Evolutionary conservation across 768 basidiomycete species (phyloP), one percentile per base, ranked within the genome.

Genomic region (Tephrocybe rancida): DNA sequence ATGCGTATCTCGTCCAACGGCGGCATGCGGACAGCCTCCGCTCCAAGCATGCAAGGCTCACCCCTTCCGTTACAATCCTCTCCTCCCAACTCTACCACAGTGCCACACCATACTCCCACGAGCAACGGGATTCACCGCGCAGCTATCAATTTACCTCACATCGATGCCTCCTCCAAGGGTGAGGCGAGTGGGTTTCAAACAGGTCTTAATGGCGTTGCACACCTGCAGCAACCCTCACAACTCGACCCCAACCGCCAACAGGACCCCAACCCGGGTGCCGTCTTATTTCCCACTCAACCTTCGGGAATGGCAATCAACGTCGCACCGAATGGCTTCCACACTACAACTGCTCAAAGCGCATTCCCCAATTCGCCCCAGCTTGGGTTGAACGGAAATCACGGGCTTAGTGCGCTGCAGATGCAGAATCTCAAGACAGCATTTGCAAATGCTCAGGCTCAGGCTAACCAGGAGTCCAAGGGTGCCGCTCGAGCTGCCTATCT

Each of bases 401-500:
- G 72, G 1, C 63, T 87, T 38, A 80, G 74, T 30, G 51, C 70
- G 21, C 86, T 87, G 52, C 84, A 86, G 61, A 70, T 86, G 66
- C 84, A 85, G 65, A 77, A 71, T 48, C 58, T 86, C 39, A 85
- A 86, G 67, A 69, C 78, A 6, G 81, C 78, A 2, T 79, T 85
- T 55, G 77, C 77, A 3, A 73, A 64, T 47, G 60, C 72, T 54
- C 63, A 60, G 37, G 68, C 68, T 22, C 39, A 41, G 39, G 18
- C 5, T 52, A 67, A 64, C 18, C 74, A 71, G 52, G 80, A 79
- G 14, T 24, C 24, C n/a, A 52, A 52, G 44, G 43, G 43, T 6
- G 13, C 18, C 14, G 32, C 29, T 19, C 43, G 43, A 24, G 32
- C 34, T 14, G 6, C 32, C 11, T 38, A 52, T 38, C 22, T 52